These are phyloP conservation scores for Aspergillus arachidicola DNA, from an alignment of 2,329 filamentous ascomycete species.

Conservation along the genomic window DNA sequence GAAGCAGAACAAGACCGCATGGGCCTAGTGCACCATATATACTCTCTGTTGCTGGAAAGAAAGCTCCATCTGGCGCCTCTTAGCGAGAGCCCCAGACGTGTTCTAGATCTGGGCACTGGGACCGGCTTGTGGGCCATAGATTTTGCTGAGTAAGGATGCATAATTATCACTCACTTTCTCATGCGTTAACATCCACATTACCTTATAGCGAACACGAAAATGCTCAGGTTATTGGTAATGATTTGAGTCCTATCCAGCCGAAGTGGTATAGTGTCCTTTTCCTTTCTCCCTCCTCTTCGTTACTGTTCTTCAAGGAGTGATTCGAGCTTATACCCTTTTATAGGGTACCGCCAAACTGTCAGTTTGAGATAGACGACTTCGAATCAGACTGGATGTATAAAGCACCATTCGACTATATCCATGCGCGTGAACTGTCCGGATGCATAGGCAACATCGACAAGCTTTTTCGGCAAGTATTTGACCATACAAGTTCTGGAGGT, in stretches of 20 bases:
- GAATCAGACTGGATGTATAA: slow-evolving; percentile 1
- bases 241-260: neutral
- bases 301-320: neutral
- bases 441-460: neutral
- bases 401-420: neutral
- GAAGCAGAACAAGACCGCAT: slow-evolving; percentile 3
- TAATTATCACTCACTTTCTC: neutral
- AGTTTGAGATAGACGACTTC: slow-evolving; percentile 1
- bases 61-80: neutral
- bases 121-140: slow-evolving; percentile 2
- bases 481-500: neutral
- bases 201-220: neutral
- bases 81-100: neutral
- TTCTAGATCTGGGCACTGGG: slow-evolving; percentile 1
- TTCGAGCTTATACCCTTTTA: neutral
- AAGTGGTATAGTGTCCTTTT: neutral
- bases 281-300: neutral
- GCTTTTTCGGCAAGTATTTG: neutral
- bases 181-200: neutral
- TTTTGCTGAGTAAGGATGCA: neutral
- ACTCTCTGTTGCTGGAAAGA: neutral
- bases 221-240: neutral
- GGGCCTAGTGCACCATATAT: slow-evolving; percentile 2
- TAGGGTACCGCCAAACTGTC: neutral
- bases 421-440: neutral